Evolutionary conservation across 2,329 filamentous ascomycete species (phyloP), one percentile per base, ranked within the genome.

Genomic region (Madurella fahalii): DNA sequence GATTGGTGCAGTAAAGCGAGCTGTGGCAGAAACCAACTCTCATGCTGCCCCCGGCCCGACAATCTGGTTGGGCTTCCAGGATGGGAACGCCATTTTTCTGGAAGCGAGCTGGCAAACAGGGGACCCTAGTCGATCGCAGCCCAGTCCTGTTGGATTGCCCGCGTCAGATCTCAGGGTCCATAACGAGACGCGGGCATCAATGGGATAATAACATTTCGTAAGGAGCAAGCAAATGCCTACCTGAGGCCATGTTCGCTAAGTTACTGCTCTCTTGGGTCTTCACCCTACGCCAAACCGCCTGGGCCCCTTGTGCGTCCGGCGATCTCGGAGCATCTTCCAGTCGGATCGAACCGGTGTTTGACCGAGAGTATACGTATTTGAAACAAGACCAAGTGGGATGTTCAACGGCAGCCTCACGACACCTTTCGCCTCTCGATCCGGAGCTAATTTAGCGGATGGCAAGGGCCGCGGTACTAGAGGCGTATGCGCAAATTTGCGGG

Each of bases 21-120:
- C 5, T 15, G 41, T 42, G 42, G 40, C 47, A 47, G 40, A 53
- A 45, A 48, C 49, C 50, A 53, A 43, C 48, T 45, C 25, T n/a
- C n/a, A n/a, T n/a, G n/a, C n/a, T n/a, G n/a, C n/a, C 49, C 34
- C 25, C 50, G 61, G 60, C 61, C 61, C 61, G 57, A 52, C 57
- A 62, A 51, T 61, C 48, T 63, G 61, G 61, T 57, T 62, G 58
- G 54, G 46, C 46, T 55, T 48, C 54, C 47, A 56, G 13, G 44
- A 57, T 59, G 54, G 58, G 54, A 45, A 50, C 55, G 46, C 25
- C 54, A 39, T 50, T 25, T 58, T 59, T 61, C 58, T 61, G 58
- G 60, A 63, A 62, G 55, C 61, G 57, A 61, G 54, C 31, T 52
- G 9, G 31, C 9, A 9, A 47, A 37, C 51, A 57, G 42, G 50